Evolutionary conservation across 768 basidiomycete species (phyloP).

Genomic region (Tylopilus sp.): DNA sequence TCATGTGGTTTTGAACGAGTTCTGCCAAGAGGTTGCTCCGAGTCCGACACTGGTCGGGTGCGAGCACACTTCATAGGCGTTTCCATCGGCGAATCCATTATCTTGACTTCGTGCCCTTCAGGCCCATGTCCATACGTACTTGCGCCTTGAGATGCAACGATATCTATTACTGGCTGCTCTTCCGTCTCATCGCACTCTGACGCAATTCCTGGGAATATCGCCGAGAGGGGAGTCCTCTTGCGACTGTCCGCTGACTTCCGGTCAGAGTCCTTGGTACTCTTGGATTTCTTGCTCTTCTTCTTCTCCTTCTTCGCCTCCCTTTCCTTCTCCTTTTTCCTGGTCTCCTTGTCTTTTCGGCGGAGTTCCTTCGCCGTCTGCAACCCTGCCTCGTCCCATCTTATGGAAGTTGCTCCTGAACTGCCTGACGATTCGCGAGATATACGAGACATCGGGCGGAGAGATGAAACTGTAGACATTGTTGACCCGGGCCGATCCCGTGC

Average conservation of each 20-base stretch:
- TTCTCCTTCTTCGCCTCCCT: conserved; percentile 36
- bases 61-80: conserved; percentile 44
- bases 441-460: conserved; percentile 45
- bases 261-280: conserved; percentile 35
- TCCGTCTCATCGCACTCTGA: conserved; percentile 12
- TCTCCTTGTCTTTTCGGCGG: conserved; percentile 38
- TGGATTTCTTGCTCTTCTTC: conserved; percentile 28
- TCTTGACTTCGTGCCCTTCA: background rate
- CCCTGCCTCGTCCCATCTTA: conserved; percentile 51
- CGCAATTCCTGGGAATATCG: conserved; percentile 53
- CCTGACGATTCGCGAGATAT: conserved; percentile 37
- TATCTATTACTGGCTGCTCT: conserved; percentile 11
- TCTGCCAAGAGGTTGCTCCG: conserved; percentile 56
- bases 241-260: conserved; percentile 48
- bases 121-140: conserved; percentile 48
- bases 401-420: conserved; percentile 42
- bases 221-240: conserved; percentile 50
- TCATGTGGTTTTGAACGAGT: conserved; percentile 46
- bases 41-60: conserved; percentile 62
- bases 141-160: conserved; percentile 49
- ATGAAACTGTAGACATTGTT: conserved; percentile 39
- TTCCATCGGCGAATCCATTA: conserved; percentile 3
- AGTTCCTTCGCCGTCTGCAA: conserved; percentile 48
- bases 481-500: conserved; percentile 37
- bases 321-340: conserved; percentile 33